A percentile compares a stretch with the other conserved stretches of the same genome.
Evolutionary conservation across 73 alveolate genomes (phyloP).

Genomic region (Tetrahymena thermophila): DNA sequence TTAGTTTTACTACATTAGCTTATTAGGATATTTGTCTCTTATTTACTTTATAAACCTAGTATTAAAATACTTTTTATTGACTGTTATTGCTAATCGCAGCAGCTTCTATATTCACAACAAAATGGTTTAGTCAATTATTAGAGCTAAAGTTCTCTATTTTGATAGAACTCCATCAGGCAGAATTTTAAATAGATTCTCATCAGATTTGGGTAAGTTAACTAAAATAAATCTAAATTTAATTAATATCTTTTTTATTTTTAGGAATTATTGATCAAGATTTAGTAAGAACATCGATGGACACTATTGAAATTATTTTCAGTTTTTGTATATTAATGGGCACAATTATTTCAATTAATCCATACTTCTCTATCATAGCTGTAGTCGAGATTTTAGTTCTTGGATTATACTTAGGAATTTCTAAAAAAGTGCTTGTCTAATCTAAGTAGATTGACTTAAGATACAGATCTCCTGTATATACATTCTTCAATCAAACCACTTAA

Average conservation of each 20-base stretch:
- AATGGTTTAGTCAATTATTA: conserved; percentile 9
- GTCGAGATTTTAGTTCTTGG: not conserved
- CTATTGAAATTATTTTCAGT: conserved; percentile 1
- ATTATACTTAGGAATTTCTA: not conserved
- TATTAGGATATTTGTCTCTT: not conserved
- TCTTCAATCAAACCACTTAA: not conserved
- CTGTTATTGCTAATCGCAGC: not conserved
- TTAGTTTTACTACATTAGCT: not conserved
- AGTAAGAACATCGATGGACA: not conserved
- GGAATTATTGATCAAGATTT: conserved; percentile 4
- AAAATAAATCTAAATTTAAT: not conserved
- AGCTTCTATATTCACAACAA: conserved; percentile 6
- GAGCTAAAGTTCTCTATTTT: conserved; percentile 30
- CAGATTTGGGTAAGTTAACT: conserved; percentile 7
- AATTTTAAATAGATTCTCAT: conserved; percentile 47
- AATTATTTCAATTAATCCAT: conserved; percentile 4
- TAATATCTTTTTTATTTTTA: not conserved
- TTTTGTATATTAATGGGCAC: conserved; percentile 6
- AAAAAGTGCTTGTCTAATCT: not conserved
- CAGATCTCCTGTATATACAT: conserved; percentile 19
- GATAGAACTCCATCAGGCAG: conserved; percentile 55
- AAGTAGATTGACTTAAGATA: conserved; percentile 20
- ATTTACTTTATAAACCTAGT: not conserved
- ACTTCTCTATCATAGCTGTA: not conserved
- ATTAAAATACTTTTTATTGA: not conserved